Evolutionary conservation across 2,329 filamentous ascomycete species (phyloP), one percentile per base, ranked within the genome.

Genomic region (Dissoconium aciculare): DNA sequence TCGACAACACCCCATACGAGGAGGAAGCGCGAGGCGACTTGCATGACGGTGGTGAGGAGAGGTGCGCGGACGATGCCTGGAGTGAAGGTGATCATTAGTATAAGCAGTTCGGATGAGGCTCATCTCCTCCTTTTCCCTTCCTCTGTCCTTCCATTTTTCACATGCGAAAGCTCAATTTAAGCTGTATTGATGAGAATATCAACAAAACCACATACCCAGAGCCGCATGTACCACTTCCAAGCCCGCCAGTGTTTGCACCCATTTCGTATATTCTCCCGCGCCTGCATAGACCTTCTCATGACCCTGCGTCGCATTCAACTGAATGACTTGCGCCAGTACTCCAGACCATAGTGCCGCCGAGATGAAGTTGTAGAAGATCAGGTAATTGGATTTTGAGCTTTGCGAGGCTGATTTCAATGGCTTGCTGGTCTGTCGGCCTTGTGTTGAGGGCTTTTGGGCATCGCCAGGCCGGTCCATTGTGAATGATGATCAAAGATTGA

Each of bases 1-100:
- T 74, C 67, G 49, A 82, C 74, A 39, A 95, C 67, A 44, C 70
- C 75, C 83, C 85, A 94, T 44, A 94, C 80, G 42, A 95, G 76
- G 41, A 93, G 70, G 47, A 92, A 71, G 31, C 89, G 82, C 35
- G 74, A 82, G 13, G 79, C 69, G 39, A 95, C 85, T 58, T 98
- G 89, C 74, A 93, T 84, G 21, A 71, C 57, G 4, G 89, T 95
- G 4, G 89, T 95, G 45, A 78, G 45, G 46, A 94, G 56, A 2
- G 87, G 84, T 1, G 87, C 77, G 48, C 87, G 74, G 31, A 98
- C 87, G 49, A 95, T 55, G 35, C 82, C 81, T 85, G 33, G 13
- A 29, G 27, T 9, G 21, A 21, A 17, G 34, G 26, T 29, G 15
- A 31, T 23, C 19, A 23, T 23, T 23, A 23, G n/a, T 23, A 23